Base-by-base conservation (phyloP, 805 yeast species). In the Candida arabinofermentans region DNA sequence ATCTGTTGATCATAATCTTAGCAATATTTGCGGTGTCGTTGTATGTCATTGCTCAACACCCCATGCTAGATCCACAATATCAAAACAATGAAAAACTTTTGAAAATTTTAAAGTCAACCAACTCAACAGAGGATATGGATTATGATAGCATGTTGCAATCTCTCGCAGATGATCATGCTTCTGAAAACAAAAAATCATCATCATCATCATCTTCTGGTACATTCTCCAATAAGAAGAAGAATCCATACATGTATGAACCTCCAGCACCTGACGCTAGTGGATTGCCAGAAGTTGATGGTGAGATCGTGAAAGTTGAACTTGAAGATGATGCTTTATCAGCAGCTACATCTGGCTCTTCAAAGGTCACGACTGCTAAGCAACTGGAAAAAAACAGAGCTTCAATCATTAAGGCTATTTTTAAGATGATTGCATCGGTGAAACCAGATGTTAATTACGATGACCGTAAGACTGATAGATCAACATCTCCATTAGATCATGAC, bases 401-500 rank as follows among this genome's bases (percentile, higher is more conserved):
- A 4, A 51, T 51, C 14, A 49, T 53, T 18, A 53, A 47, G 31
- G 53, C 57, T 14, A 50, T 53, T 18, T 53, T 53, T 37, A 43
- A 49, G 23, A 38, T 50, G 43, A 51, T 53, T 19, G 40, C 50
- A 1, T 42, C 50, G 1, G 51, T 48, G 16, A 45, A 43, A 23
- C 57, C 57, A 3, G 16, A 27, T n/a, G 33, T 33, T 8, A 18
- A 33, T 19, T 50, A 50, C 41, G 39, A 38, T 2, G 49, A 49
- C 4, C 43, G 48, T 17, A 35, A 8, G 3, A 18, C 38, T 23
- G 41, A 41, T 27, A 36, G 50, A 17, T 41, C 41, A 16, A 46
- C 42, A 13, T 41, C 48, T 22, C 47, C 52, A 2, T 31, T 48
- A 24, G 48, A 44, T 17, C 44, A 37, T n/a, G 19, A 37, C 6